Evolutionary conservation across 2,329 filamentous ascomycete species (phyloP), one percentile per base, ranked within the genome.

Genomic region (Scolecobasidium constrictum): DNA sequence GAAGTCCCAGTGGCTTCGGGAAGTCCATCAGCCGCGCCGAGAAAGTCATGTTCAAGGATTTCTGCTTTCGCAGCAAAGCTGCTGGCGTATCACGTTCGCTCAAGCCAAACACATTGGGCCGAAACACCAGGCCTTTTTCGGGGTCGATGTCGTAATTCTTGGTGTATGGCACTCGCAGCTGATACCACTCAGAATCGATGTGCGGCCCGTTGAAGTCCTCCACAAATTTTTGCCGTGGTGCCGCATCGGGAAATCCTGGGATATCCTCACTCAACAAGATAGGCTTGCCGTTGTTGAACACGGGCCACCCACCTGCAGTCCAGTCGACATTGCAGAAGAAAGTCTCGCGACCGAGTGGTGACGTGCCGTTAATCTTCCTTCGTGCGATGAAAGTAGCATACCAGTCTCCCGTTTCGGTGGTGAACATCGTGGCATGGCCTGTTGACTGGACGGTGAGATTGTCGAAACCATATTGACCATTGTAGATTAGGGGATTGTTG

Each of bases 241-340:
- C 26, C n/a, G 26, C 26, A 31, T 31, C 26, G 26, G 26, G 26
- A 31, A 31, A n/a, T 31, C 26, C 26, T 31, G 26, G 26, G 26
- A 31, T 31, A 31, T 31, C 26, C 26, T 31, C 26, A n/a, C 26
- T 31, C 26, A 31, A n/a, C n/a, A 31, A n/a, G 26, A 31, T 31
- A n/a, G 26, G 26, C n/a, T 31, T 31, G 26, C 26, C 26, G n/a
- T 31, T 31, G n/a, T 31, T 31, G 26, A 31, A 31, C 26, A 31
- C 26, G 26, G 26, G 26, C 26, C 26, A 31, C 26, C 26, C 26
- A 31, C n/a, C 26, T 31, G 26, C 26, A 9, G 26, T 31, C 26
- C 26, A 31, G 26, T 31, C 26, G n/a, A 31, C 26, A 7, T 31
- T 31, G 26, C 26, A 31, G 26, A 31, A 31, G 26, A 31, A 31